Evolutionary conservation across 495 filamentous ascomycete genomes (phyloP).

Genomic region (Lophium mytilinum): DNA sequence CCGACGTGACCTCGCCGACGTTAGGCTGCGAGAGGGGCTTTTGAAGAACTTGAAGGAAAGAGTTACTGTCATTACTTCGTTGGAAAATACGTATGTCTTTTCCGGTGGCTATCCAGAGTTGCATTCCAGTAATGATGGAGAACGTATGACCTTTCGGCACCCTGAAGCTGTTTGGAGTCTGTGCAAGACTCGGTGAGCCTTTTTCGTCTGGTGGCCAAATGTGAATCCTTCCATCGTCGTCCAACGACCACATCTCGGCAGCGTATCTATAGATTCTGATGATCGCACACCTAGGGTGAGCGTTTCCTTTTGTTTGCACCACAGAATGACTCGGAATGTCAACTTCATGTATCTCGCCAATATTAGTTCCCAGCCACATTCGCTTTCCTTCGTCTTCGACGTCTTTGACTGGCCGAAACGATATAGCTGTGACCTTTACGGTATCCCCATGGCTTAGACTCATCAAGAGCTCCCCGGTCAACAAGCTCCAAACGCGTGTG

Average conservation of each 20-base stretch:
- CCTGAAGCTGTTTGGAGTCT: constrained; percentile 57
- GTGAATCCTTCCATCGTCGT: constrained; percentile 79
- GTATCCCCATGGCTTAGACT: constrained; percentile 73
- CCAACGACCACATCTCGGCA: constrained; percentile 89
- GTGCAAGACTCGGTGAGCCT: constrained; percentile 63
- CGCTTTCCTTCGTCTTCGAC: constrained; percentile 71
- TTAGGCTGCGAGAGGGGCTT: constrained; percentile 57
- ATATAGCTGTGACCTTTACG: constrained; percentile 66
- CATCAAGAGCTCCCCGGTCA: constrained; percentile 71
- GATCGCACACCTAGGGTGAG: constrained; percentile 75
- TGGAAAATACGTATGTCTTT: constrained; percentile 81
- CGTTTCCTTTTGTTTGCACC: constrained; percentile 52
- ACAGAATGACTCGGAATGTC: constrained; percentile 66
- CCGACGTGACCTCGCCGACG: constrained; percentile 82
- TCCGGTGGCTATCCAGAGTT: constrained; percentile 81
- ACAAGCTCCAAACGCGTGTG: constrained; percentile 79
- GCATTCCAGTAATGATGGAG: constrained; percentile 70
- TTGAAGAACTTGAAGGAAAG: constrained; percentile 62
- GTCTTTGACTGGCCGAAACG: constrained; percentile 71
- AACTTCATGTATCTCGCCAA: constrained; percentile 80
- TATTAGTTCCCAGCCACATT: constrained; percentile 85
- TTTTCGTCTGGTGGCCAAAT: constrained; percentile 78
- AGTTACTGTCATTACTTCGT: constrained; percentile 57
- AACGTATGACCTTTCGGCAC: constrained; percentile 77
- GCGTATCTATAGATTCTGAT: constrained; percentile 79